Evolutionary conservation across 2,329 filamentous ascomycete genomes (phyloP).

Genomic region (Periconia macrospinosa): DNA sequence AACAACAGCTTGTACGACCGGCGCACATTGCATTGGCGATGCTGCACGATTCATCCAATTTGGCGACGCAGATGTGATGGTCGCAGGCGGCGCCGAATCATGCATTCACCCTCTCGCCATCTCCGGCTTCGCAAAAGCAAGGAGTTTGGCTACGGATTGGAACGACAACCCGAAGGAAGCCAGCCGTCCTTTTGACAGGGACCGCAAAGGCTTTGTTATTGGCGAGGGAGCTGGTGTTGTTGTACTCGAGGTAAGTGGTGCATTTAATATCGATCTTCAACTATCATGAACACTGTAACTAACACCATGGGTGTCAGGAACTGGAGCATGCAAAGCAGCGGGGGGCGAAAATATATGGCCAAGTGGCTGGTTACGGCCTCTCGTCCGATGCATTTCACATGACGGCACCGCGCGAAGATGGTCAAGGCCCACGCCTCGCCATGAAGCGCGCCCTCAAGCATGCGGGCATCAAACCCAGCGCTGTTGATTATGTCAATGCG

Average conservation of each 20-base stretch:
- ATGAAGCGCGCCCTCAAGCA: conserved; percentile 83
- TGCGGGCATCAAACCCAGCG: conserved; percentile 66
- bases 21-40: conserved; percentile 91
- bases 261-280: no score
- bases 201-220: conserved; percentile 85
- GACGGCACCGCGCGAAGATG: conserved; percentile 84
- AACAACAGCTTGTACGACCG: conserved; percentile 95
- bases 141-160: conserved; percentile 80
- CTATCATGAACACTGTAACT: not conserved
- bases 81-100: conserved; percentile 92
- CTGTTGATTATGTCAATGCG: conserved; percentile 91
- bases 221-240: conserved; percentile 88
- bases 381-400: conserved; percentile 92
- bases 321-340: conserved; percentile 81
- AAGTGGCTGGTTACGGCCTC: conserved; percentile 84
- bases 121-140: conserved; percentile 84
- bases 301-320: conserved; percentile 54
- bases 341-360: conserved; percentile 82
- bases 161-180: conserved; percentile 71
- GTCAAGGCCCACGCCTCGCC: conserved; percentile 76
- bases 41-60: conserved; percentile 89
- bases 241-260: conserved; percentile 67
- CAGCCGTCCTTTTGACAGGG: conserved; percentile 84
- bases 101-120: conserved; percentile 95
- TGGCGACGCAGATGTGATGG: conserved; percentile 91